Evolutionary conservation across 2,329 filamentous ascomycete genomes (phyloP).

Genomic region (Colletotrichum cereale): DNA sequence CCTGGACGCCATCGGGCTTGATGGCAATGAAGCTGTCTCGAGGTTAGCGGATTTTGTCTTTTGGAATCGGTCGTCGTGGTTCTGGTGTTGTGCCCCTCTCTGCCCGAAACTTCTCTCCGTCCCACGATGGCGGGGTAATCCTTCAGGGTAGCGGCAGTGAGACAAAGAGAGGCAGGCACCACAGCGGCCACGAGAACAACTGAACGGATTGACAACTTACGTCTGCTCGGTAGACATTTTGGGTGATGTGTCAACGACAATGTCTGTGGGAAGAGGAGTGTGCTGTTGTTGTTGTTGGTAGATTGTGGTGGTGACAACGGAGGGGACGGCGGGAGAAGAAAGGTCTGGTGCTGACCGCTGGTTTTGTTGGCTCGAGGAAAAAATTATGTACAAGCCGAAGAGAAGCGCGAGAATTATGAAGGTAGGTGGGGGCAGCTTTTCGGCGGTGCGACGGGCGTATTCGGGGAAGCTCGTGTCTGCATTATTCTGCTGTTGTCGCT

Average conservation of each 20-base stretch:
- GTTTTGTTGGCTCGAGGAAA: slow-evolving; percentile 47
- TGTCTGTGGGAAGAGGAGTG: slow-evolving; percentile 34
- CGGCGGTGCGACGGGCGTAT: slow-evolving; percentile 46
- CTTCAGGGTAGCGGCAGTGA: slow-evolving; percentile 13
- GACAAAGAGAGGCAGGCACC: slow-evolving; percentile 35
- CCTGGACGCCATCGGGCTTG: slow-evolving; percentile 99
- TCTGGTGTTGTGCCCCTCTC: slow-evolving; percentile 32
- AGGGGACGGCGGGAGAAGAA: slow-evolving; percentile 43
- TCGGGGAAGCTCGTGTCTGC: slow-evolving; percentile 34
- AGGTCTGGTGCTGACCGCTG: slow-evolving; percentile 42
- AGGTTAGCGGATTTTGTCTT: slow-evolving; percentile 35
- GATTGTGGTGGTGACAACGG: slow-evolving; percentile 39
- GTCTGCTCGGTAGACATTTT: slow-evolving; percentile 88
- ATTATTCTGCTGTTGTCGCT: slow-evolving; percentile 36
- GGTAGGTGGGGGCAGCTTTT: slow-evolving; percentile 60
- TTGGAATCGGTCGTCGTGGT: background rate
- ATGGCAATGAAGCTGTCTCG: slow-evolving; percentile 93
- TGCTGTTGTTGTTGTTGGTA: slow-evolving; percentile 45
- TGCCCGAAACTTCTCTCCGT: slow-evolving; percentile 24
- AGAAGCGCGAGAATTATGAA: slow-evolving; percentile 55
- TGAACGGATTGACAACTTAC: slow-evolving; percentile 65
- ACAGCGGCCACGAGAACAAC: slow-evolving; percentile 22
- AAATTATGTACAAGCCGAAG: slow-evolving; percentile 52
- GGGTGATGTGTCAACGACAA: slow-evolving; percentile 48
- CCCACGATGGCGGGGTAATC: slow-evolving; percentile 50